Evolutionary conservation across 495 filamentous ascomycete genomes (phyloP).

Genomic region (Xylaria palmicola): DNA sequence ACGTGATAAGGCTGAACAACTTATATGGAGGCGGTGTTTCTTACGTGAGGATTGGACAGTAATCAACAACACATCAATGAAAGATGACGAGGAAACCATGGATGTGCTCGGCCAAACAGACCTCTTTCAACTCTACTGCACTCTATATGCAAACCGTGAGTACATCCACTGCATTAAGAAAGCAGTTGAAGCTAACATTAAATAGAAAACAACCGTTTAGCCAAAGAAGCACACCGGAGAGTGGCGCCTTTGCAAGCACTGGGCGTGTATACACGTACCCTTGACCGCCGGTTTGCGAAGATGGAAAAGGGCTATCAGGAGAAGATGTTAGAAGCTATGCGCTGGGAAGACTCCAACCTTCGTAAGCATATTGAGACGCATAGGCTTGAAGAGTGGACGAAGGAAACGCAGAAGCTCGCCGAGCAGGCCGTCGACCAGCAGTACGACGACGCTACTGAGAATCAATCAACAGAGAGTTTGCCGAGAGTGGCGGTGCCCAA

Average conservation of each 20-base stretch:
- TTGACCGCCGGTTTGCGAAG: constrained; percentile 53
- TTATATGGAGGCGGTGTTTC: constrained; percentile 83
- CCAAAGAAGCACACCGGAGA: constrained; percentile 21
- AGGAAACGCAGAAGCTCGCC: constrained; percentile 45
- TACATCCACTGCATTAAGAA: constrained; percentile 4
- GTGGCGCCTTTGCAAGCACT: constrained; percentile 51
- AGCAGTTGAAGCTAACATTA: constrained; percentile 17
- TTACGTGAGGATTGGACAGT: constrained; percentile 74
- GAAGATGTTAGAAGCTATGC: constrained; percentile 53
- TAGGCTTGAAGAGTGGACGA: constrained; percentile 61
- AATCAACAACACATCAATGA: constrained; percentile 55
- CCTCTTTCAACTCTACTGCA: constrained; percentile 50
- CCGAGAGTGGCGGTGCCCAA: constrained; percentile 10
- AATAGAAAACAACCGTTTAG: constrained; percentile 22
- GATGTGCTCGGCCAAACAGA: constrained; percentile 47
- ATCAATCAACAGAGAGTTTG: constrained; percentile 19
- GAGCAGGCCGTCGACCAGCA: constrained; percentile 32
- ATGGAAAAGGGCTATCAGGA: constrained; percentile 47
- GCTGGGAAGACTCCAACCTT: constrained; percentile 54
- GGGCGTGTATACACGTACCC: constrained; percentile 50
- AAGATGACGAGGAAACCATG: constrained; percentile 48
- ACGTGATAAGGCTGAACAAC: constrained; percentile 57
- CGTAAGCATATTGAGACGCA: constrained; percentile 55
- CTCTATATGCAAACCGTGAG: constrained; percentile 45
- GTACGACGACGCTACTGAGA: constrained; percentile 26